phyloP scores from a whole-genome alignment of 306 rosid genomes.

The Prosopis cineraria region DNA sequence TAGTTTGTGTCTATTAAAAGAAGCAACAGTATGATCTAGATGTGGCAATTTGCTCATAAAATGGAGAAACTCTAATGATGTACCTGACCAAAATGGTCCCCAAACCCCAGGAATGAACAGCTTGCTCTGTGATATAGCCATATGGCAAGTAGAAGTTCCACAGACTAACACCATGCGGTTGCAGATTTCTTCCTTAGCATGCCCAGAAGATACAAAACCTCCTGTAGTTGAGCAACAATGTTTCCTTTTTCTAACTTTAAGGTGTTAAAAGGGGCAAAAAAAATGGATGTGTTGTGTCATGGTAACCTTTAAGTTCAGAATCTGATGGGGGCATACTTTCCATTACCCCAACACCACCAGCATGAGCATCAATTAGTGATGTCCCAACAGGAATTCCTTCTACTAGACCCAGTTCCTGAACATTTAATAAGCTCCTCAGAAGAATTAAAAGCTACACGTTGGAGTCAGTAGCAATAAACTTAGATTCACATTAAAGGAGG shows the following conservation, averaged over 20 bases:
- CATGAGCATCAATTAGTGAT: constrained; percentile 95
- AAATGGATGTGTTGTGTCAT: constrained; percentile 9
- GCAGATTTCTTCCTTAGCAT: constrained; percentile 64
- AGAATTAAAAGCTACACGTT: constrained; percentile 7
- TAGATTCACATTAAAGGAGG: constrained; percentile 39
- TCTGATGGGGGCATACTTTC: constrained; percentile 69
- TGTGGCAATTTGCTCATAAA: constrained; percentile 25
- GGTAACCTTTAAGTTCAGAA: constrained; percentile 60
- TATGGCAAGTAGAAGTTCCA: constrained; percentile 98
- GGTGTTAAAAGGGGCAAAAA: background rate
- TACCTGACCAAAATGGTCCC: constrained; percentile 99
- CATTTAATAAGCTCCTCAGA: constrained; percentile 36
- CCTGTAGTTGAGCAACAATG: constrained; percentile 30
- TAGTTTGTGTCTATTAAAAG: constrained; percentile 22
- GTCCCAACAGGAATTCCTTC: constrained; percentile 95
- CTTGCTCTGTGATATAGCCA: constrained; percentile 83
- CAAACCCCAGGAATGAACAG: constrained; percentile 96
- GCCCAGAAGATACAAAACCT: constrained; percentile 48
- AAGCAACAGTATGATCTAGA: constrained; percentile 2
- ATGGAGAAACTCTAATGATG: constrained; percentile 19
- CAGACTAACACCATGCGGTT: constrained; percentile 86
- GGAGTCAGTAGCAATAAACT: constrained; percentile 32
- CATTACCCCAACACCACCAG: constrained; percentile 96
- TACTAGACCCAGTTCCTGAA: constrained; percentile 86
- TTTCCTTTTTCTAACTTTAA: constrained; percentile 13